Evolutionary conservation across 208 protist species (phyloP).

Genomic region (Porcisia hertigi): DNA sequence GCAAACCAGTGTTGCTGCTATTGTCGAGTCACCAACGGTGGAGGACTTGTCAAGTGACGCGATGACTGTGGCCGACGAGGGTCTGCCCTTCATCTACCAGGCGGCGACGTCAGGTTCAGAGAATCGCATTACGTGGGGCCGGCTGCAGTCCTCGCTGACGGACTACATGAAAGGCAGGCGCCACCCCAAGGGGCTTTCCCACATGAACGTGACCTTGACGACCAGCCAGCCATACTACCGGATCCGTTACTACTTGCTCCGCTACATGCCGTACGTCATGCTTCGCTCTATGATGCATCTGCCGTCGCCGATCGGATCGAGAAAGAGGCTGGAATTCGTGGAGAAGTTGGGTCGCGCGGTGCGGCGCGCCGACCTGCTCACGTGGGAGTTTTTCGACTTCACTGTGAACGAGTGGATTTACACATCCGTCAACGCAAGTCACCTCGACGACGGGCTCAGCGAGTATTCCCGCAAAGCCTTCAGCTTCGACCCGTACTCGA

Average conservation of each 20-base stretch:
- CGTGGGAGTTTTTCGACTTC: conserved; percentile 73
- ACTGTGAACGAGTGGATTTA: conserved; percentile 65
- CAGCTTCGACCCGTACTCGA: conserved; percentile 59
- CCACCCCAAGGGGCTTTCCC: conserved; percentile 48
- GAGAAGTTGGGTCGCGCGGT: conserved; percentile 57
- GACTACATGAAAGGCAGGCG: conserved; percentile 49
- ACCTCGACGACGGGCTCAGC: conserved; percentile 61
- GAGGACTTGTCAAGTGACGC: not conserved
- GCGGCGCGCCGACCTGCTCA: conserved; percentile 54
- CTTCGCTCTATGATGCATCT: conserved; percentile 41
- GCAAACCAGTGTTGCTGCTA: not conserved
- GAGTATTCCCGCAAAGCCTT: conserved; percentile 42
- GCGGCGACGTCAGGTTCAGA: conserved; percentile 45
- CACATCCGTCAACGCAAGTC: conserved; percentile 35
- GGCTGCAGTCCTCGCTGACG: conserved; percentile 29
- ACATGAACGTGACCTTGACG: conserved; percentile 45
- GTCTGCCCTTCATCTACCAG: conserved; percentile 71
- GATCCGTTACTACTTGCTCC: conserved; percentile 50
- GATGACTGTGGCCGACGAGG: conserved; percentile 23
- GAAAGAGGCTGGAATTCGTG: conserved; percentile 46
- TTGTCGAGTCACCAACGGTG: conserved; percentile 4
- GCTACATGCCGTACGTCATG: conserved; percentile 62
- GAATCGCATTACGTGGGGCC: conserved; percentile 60
- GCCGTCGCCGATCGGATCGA: conserved; percentile 56
- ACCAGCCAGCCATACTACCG: conserved; percentile 42